A percentile compares a stretch with the other conserved stretches of the same genome.
Conservation (phyloP, 2,329 filamentous ascomycete species). For the Dryadomyces quercus-mongolicae region DNA sequence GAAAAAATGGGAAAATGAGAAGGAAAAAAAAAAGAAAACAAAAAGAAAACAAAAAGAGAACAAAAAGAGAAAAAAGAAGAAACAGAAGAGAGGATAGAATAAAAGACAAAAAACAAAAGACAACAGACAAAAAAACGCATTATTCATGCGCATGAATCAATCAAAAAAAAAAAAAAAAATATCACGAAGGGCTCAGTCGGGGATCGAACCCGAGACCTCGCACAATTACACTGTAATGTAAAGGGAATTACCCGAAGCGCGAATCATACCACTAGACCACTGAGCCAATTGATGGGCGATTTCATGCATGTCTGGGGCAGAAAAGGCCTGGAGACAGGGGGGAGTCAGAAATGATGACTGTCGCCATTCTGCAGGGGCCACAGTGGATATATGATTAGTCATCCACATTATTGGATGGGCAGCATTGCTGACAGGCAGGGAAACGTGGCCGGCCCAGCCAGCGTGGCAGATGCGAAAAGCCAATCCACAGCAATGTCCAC, state of each 20-base stretch:
- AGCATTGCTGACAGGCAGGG: background rate
- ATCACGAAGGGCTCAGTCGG: constrained; percentile 10
- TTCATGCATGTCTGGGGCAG: background rate
- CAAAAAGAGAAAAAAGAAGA: background rate
- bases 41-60: background rate
- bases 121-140: too few relatives aligned
- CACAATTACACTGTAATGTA: constrained; percentile 10
- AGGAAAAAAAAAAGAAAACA: background rate
- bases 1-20: background rate
- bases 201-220: constrained; percentile 14
- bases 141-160: too few relatives aligned
- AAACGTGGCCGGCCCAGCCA: background rate
- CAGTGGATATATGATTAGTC: too few relatives aligned
- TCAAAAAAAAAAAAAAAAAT: background rate
- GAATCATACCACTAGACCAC: constrained; percentile 14
- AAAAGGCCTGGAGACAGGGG: background rate
- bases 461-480: background rate
- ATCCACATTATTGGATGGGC: too few relatives aligned
- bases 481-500: background rate
- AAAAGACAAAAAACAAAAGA: background rate
- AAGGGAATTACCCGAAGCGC: constrained; percentile 13
- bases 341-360: too few relatives aligned
- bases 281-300: constrained; percentile 8
- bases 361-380: too few relatives aligned
- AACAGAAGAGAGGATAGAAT: background rate